Evolutionary conservation across 1,139 yeast genomes (phyloP).

Genomic region (Insectozyma bohioensis): DNA sequence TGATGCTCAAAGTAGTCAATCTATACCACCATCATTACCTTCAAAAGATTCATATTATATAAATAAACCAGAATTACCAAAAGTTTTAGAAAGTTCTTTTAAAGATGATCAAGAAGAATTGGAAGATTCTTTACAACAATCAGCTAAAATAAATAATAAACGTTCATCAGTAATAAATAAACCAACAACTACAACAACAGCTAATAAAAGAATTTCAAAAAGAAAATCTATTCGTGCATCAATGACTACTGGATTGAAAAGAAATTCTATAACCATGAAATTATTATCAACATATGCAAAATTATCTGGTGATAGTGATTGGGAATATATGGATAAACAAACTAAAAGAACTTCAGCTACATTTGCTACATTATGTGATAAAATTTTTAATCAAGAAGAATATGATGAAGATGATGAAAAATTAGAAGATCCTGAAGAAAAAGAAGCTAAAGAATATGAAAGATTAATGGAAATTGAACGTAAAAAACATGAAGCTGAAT

Average conservation of each 20-base stretch:
- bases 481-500: conserved; percentile 50
- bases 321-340: conserved; percentile 72
- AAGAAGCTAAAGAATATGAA: conserved; percentile 48
- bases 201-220: conserved; percentile 33
- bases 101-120: conserved; percentile 25
- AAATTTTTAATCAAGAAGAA: conserved; percentile 60
- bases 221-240: conserved; percentile 44
- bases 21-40: conserved; percentile 30
- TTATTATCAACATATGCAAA: conserved; percentile 71
- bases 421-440: conserved; percentile 50
- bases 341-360: conserved; percentile 76
- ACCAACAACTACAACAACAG: neutral
- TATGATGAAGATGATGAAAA: conserved; percentile 59
- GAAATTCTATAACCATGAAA: conserved; percentile 71
- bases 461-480: conserved; percentile 50
- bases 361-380: conserved; percentile 75
- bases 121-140: conserved; percentile 24
- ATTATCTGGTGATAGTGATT: conserved; percentile 62
- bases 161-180: conserved; percentile 28
- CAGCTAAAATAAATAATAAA: conserved; percentile 32
- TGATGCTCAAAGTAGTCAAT: conserved; percentile 32
- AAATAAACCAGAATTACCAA: conserved; percentile 6
- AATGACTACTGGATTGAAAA: conserved; percentile 49
- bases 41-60: conserved; percentile 31
- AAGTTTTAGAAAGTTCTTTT: conserved; percentile 22